A percentile compares a stretch with the other conserved stretches of the same genome.
These are phyloP conservation scores for Paramecium octaurelia DNA, from an alignment of 73 alveolate genomes.

Conservation along the genomic window DNA sequence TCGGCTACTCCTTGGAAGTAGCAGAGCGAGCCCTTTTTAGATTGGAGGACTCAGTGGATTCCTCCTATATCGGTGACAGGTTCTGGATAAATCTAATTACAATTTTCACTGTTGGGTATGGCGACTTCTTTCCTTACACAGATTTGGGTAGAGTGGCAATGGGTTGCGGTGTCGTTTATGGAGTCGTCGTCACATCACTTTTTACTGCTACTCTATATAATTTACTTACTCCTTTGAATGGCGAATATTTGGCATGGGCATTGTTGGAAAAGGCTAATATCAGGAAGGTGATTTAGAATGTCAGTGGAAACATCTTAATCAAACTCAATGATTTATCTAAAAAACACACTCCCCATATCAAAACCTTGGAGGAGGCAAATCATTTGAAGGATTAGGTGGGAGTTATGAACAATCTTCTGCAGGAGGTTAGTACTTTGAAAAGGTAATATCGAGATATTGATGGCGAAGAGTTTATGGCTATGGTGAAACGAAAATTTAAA, in stretches of 20 bases:
- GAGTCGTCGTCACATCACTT: background rate
- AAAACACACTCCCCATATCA: background rate
- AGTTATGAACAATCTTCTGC: background rate
- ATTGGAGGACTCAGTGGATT: background rate
- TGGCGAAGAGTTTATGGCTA: constrained; percentile 44
- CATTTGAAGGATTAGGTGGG: background rate
- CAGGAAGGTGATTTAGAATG: background rate
- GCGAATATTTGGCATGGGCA: constrained; percentile 41
- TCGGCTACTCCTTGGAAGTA: background rate
- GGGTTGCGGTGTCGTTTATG: background rate
- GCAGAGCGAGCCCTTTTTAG: constrained; percentile 11
- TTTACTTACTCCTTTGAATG: background rate
- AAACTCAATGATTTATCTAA: background rate
- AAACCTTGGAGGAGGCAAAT: background rate
- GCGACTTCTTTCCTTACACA: constrained; percentile 40
- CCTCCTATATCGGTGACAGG: background rate
- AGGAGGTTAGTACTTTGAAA: background rate
- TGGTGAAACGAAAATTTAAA: constrained; percentile 33
- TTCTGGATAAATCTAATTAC: constrained; percentile 20
- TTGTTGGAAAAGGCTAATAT: constrained; percentile 4
- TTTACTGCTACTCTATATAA: background rate
- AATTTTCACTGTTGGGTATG: constrained; percentile 30
- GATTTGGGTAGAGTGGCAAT: constrained; percentile 33
- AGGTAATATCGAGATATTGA: constrained; percentile 20
- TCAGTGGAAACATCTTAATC: background rate